phyloP scores from a whole-genome alignment of 2,329 filamentous ascomycete species.

The Fusarium guadeloupense region DNA sequence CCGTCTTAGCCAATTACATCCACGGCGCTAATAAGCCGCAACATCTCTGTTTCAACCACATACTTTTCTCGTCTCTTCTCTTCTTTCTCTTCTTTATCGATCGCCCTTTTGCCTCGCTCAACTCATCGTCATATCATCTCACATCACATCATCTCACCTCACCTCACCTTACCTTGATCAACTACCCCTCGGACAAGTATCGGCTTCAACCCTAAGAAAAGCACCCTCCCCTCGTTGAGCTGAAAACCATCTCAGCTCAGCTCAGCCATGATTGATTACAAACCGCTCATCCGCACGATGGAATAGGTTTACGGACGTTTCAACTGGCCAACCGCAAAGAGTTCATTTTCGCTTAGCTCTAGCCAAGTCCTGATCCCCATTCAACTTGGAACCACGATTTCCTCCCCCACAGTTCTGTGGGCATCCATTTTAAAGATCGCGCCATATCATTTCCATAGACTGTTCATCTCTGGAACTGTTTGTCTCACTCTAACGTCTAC shows the following conservation, averaged over 20 bases:
- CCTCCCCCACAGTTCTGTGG: conserved; percentile 28
- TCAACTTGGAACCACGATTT: conserved; percentile 18
- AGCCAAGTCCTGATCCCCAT: conserved; percentile 20
- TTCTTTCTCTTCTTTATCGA: background rate
- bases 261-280: conserved; percentile 33
- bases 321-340: conserved; percentile 18
- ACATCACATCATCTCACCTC: conserved; percentile 7
- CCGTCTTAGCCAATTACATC: conserved; percentile 10
- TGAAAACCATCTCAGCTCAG: conserved; percentile 3
- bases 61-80: background rate
- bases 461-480: background rate
- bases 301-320: conserved; percentile 22
- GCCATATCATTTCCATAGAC: conserved; percentile 18
- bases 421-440: conserved; percentile 11
- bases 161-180: conserved; percentile 1
- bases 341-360: conserved; percentile 22
- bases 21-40: background rate
- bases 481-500: background rate
- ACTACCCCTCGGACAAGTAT: conserved; percentile 4
- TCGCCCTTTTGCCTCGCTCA: background rate
- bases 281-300: conserved; percentile 24
- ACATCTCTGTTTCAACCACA: background rate
- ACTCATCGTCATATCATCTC: background rate
- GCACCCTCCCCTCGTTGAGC: background rate
- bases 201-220: background rate